A percentile compares a stretch with the other conserved stretches of the same genome.
Evolutionary conservation across 1,139 yeast genomes (phyloP).

Genomic region (Magnusiomyces fungicola): DNA sequence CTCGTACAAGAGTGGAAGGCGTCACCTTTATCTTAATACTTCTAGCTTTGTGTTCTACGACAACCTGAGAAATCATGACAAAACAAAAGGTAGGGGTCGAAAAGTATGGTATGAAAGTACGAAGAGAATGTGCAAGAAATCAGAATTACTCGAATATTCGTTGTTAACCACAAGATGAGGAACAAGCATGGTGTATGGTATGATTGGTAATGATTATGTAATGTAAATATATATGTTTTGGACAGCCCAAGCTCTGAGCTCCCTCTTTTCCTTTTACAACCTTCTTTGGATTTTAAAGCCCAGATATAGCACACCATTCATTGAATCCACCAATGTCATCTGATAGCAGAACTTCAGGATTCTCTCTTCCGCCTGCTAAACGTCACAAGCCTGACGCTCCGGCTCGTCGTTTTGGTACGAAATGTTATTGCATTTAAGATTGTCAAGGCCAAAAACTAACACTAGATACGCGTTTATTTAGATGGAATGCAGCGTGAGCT

Average conservation of each 20-base stretch:
- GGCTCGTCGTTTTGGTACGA: slow-evolving; percentile 18
- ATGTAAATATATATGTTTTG: no score
- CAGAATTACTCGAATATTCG: no score
- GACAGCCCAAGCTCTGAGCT: no score
- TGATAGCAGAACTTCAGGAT: slow-evolving; percentile 74
- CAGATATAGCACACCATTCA: no score
- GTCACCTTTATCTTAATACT: slow-evolving; percentile 23
- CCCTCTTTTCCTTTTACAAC: no score
- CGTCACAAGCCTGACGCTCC: slow-evolving; percentile 24
- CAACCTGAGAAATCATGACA: slow-evolving; percentile 13
- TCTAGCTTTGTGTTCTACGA: slow-evolving; percentile 20
- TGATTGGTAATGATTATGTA: no score
- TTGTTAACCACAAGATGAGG: no score
- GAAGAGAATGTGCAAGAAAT: not conserved
- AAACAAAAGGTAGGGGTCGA: no score
- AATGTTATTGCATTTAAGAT: slow-evolving; percentile 11
- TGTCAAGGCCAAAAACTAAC: no score
- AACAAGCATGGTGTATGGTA: no score
- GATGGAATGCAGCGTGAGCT: slow-evolving; percentile 90
- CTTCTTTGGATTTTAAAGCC: no score
- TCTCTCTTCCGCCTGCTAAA: slow-evolving; percentile 36
- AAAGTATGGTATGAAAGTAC: not conserved
- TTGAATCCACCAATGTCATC: no score
- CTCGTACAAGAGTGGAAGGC: slow-evolving; percentile 25
- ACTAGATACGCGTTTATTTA: slow-evolving; percentile 15